These are phyloP conservation scores for Pilatotrama ljubarskyi DNA, from an alignment of 768 basidiomycete species.

Conservation along the genomic window DNA sequence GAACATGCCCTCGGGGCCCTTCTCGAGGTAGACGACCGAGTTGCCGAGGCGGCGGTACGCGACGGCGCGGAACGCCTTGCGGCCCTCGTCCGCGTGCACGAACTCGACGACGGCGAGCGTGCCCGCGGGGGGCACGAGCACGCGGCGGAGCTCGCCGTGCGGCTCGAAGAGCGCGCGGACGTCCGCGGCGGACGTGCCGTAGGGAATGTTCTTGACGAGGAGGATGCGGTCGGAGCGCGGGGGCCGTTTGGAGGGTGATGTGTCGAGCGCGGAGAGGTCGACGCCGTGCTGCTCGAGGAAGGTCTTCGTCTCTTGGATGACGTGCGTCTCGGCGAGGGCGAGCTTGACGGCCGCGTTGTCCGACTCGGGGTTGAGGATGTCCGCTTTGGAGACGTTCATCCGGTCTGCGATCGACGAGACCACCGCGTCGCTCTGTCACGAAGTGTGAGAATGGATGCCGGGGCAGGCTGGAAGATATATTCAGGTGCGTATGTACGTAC, in stretches of 20 bases:
- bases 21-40: conserved; percentile 90
- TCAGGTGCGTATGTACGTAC: conserved; percentile 58
- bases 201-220: conserved; percentile 96
- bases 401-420: conserved; percentile 87
- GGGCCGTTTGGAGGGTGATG: conserved; percentile 35
- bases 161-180: conserved; percentile 79
- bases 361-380: conserved; percentile 83
- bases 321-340: conserved; percentile 93
- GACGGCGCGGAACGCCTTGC: conserved; percentile 75
- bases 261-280: conserved; percentile 54
- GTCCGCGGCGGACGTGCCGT: conserved; percentile 73
- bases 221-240: conserved; percentile 76
- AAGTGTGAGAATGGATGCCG: neutral
- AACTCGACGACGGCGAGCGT: conserved; percentile 93
- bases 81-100: conserved; percentile 66
- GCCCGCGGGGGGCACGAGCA: conserved; percentile 88
- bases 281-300: conserved; percentile 83
- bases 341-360: conserved; percentile 89
- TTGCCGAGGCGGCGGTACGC: conserved; percentile 89
- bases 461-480: conserved; percentile 28
- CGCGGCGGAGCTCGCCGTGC: conserved; percentile 67
- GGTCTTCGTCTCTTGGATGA: conserved; percentile 91
- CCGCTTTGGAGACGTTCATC: conserved; percentile 83
- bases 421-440: conserved; percentile 84
- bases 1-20: conserved; percentile 87